These are phyloP conservation scores for Candida morakotiae DNA, from an alignment of 805 yeast genomes.

Conservation along the genomic window DNA sequence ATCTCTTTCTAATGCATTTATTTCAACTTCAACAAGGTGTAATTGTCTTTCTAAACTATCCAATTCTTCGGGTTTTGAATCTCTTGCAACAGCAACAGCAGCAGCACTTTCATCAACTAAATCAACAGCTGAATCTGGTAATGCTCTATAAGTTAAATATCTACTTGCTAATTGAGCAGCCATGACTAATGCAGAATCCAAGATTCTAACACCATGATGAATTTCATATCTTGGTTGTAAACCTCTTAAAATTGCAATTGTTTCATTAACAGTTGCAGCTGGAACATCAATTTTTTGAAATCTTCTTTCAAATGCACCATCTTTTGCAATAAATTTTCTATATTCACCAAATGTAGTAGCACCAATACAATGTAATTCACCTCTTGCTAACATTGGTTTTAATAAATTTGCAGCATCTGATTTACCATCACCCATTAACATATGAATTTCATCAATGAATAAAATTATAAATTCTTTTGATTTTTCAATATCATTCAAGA, in stretches of 20 bases:
- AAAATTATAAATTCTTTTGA: constrained; percentile 81
- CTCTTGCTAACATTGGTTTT: constrained; percentile 97
- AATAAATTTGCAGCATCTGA: constrained; percentile 94
- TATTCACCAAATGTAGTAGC: constrained; percentile 96
- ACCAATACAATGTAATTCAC: constrained; percentile 94
- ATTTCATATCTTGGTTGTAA: constrained; percentile 92
- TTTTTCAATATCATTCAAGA: constrained; percentile 87
- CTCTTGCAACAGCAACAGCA: constrained; percentile 96
- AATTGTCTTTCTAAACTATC: constrained; percentile 91
- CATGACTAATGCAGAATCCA: constrained; percentile 89
- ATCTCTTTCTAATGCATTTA: constrained; percentile 95
- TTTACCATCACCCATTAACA: constrained; percentile 99
- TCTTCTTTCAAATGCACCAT: constrained; percentile 98
- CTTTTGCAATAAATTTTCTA: constrained; percentile 88
- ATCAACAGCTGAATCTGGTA: constrained; percentile 97
- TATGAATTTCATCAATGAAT: constrained; percentile 96
- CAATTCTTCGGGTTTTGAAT: constrained; percentile 94
- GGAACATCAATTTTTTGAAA: constrained; percentile 96
- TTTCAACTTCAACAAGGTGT: constrained; percentile 89
- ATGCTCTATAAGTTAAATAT: constrained; percentile 88
- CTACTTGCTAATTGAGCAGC: constrained; percentile 95
- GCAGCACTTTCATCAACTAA: constrained; percentile 96
- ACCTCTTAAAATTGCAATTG: constrained; percentile 95
- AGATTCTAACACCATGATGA: constrained; percentile 95
- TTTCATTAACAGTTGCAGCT: constrained; percentile 88